Percentiles rank a stretch among this genome's conserved stretches.
These are phyloP conservation scores for Boletus sp. DNA, from an alignment of 768 basidiomycete genomes.

Conservation along the genomic window DNA sequence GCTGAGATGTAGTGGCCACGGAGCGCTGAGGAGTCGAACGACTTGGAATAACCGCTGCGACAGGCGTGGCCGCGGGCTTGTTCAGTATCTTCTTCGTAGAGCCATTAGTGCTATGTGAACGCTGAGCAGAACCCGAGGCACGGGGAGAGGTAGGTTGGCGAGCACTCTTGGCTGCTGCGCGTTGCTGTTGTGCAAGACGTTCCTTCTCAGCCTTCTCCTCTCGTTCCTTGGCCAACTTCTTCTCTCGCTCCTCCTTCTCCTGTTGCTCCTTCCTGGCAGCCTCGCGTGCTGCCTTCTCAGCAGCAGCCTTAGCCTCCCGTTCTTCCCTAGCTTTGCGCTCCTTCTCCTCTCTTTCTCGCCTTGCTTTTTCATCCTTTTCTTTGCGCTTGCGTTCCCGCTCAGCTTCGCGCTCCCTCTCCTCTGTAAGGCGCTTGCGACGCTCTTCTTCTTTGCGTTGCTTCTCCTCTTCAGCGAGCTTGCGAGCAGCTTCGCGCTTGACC, in stretches of 20 bases:
- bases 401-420: conserved; percentile 78
- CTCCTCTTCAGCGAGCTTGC: conserved; percentile 81
- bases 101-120: conserved; percentile 46
- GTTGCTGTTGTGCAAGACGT: conserved; percentile 48
- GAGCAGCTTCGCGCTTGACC: conserved; percentile 68
- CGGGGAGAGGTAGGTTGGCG: conserved; percentile 55
- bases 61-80: conserved; percentile 40
- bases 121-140: conserved; percentile 47
- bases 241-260: conserved; percentile 68
- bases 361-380: conserved; percentile 67
- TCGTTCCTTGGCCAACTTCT: conserved; percentile 63
- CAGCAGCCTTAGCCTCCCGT: conserved; percentile 53
- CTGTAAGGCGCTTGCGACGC: conserved; percentile 65
- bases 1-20: conserved; percentile 40
- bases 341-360: conserved; percentile 54
- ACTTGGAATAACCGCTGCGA: conserved; percentile 32
- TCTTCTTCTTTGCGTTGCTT: conserved; percentile 83
- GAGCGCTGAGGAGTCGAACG: conserved; percentile 39
- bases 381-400: conserved; percentile 73
- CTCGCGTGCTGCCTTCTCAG: conserved; percentile 47
- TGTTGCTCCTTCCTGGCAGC: conserved; percentile 41
- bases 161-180: conserved; percentile 44
- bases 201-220: conserved; percentile 54
- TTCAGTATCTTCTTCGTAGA: conserved; percentile 61
- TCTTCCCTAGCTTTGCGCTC: conserved; percentile 69